Conservation (phyloP, 2,329 filamentous ascomycete genomes). For the Talaromyces sp. region DNA sequence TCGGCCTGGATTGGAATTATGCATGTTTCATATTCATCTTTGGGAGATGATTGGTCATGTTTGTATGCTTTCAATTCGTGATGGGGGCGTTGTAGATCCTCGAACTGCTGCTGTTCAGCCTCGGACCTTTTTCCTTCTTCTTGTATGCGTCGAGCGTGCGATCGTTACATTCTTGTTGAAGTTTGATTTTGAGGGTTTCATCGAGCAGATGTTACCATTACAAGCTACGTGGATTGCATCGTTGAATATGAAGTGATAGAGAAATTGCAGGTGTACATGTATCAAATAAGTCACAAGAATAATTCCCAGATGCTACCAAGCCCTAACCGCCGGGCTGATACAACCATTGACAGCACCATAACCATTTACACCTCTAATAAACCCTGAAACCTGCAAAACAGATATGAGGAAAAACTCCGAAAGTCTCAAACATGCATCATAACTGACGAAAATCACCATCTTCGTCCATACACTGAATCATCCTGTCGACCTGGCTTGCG, state of each 20-base stretch:
- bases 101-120: not conserved
- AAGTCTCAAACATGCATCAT: slow-evolving; percentile 5
- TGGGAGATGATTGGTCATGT: not conserved
- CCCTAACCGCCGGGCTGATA: not conserved
- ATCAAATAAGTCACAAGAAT: not conserved
- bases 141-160: not conserved
- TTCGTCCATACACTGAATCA: slow-evolving; percentile 42
- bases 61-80: not conserved
- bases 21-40: not conserved
- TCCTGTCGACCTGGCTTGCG: slow-evolving; percentile 31
- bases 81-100: not conserved
- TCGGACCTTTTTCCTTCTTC: not conserved
- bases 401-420: not conserved
- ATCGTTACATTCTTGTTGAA: not conserved
- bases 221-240: not conserved
- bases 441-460: slow-evolving; percentile 29
- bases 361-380: not conserved
- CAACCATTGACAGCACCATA: not conserved
- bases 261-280: not conserved
- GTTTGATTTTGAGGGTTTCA: not conserved
- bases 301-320: not conserved
- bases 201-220: not conserved
- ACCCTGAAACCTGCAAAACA: not conserved
- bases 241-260: not conserved
- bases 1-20: not conserved